phyloP scores from a whole-genome alignment of 2,329 filamentous ascomycete genomes.

The Gaeumannomyces sp. region DNA sequence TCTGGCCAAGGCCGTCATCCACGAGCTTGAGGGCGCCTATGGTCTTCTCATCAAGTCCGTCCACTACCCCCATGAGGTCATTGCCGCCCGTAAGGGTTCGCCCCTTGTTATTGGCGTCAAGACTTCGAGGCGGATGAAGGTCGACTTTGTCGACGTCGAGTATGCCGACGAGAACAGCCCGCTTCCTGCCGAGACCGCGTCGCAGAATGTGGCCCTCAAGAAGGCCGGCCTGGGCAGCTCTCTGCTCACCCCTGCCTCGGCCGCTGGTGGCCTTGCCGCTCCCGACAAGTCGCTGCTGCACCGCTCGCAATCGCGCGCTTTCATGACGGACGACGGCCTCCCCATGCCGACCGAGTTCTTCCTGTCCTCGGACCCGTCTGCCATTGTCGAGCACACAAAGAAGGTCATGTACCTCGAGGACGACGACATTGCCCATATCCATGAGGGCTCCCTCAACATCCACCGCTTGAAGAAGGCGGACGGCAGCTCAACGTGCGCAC shows the following conservation, averaged over 20 bases:
- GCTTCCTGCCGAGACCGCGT: constrained; percentile 87
- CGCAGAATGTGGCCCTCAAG: constrained; percentile 95
- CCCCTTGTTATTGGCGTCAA: constrained; percentile 95
- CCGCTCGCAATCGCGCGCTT: constrained; percentile 95
- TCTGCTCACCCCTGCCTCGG: constrained; percentile 52
- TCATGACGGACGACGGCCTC: constrained; percentile 96
- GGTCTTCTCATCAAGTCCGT: constrained; percentile 97
- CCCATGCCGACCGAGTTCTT: constrained; percentile 99
- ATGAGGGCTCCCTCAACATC: constrained; percentile 98
- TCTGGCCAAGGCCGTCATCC: constrained; percentile 94
- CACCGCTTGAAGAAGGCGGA: constrained; percentile 97
- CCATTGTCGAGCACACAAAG: constrained; percentile 99
- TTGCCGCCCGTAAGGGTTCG: constrained; percentile 97
- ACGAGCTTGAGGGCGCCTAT: constrained; percentile 96
- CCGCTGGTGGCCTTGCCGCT: constrained; percentile 57
- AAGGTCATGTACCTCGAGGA: constrained; percentile 99
- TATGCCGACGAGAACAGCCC: constrained; percentile 79
- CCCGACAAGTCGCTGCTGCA: constrained; percentile 97
- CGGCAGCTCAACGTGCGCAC: constrained; percentile 91
- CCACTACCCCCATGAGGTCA: constrained; percentile 95
- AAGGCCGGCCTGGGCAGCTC: constrained; percentile 76
- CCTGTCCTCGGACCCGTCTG: constrained; percentile 95
- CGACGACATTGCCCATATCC: constrained; percentile 98
- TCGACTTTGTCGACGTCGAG: constrained; percentile 99
- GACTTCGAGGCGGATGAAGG: constrained; percentile 99